Conservation (phyloP, 164 flowering plant species). For the Sedum album region DNA sequence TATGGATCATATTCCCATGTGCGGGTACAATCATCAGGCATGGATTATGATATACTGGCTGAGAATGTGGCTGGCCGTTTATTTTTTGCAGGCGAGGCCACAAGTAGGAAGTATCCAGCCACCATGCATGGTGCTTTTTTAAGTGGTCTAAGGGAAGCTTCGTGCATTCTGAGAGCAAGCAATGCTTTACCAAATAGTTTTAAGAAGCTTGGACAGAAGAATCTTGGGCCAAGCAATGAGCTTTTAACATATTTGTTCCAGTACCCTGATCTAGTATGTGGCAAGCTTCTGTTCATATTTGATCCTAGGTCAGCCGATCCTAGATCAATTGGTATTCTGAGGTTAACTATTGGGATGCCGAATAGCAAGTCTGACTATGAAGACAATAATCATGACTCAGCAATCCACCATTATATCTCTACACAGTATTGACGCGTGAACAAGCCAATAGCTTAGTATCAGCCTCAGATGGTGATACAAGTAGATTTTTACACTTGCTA, state of each 20-base stretch:
- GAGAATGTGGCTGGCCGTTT: conserved; percentile 66
- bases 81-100: conserved; percentile 97
- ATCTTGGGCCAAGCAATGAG: conserved; percentile 33
- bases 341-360: conserved; percentile 36
- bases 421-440: conserved; percentile 48
- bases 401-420: conserved; percentile 37
- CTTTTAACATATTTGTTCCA: conserved; percentile 45
- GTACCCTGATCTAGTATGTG: conserved; percentile 65
- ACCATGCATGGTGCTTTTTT: conserved; percentile 96
- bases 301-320: conserved; percentile 43
- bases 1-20: conserved; percentile 93
- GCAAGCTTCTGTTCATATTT: conserved; percentile 55
- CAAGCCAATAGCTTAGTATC: conserved; percentile 43
- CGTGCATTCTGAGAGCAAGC: conserved; percentile 42
- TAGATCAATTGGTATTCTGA: conserved; percentile 58
- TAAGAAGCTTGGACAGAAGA: conserved; percentile 17
- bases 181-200: conserved; percentile 23
- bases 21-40: conserved; percentile 72
- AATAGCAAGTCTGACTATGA: conserved; percentile 14
- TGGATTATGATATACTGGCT: conserved; percentile 80
- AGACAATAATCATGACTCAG: conserved; percentile 14
- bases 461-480: conserved; percentile 36
- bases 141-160: conserved; percentile 79
- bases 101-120: conserved; percentile 79
- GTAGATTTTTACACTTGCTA: conserved; percentile 28